A percentile compares a stretch with the other conserved stretches of the same genome.
Evolutionary conservation across 192 early-diverging fungal species (phyloP).

Genomic region (Rhizoclosmatium sp.): DNA sequence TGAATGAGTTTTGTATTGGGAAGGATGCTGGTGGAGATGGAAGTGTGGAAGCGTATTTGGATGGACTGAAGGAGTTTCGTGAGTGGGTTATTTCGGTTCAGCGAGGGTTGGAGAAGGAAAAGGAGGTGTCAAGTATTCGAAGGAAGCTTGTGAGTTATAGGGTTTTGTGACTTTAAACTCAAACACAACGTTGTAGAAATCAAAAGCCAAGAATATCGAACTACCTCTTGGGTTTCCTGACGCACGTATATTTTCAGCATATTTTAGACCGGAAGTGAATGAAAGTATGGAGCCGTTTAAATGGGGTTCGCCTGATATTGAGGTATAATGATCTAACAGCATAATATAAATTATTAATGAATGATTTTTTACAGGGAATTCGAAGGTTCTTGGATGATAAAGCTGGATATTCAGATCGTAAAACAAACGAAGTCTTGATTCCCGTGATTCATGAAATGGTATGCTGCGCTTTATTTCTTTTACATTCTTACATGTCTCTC

Average conservation of each 20-base stretch:
- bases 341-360: neutral
- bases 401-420: slow-evolving; percentile 68
- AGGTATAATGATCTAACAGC: neutral
- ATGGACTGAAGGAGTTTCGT: slow-evolving; percentile 60
- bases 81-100: slow-evolving; percentile 67
- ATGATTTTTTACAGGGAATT: slow-evolving; percentile 58
- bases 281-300: slow-evolving; percentile 60
- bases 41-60: slow-evolving; percentile 16
- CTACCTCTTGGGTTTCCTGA: slow-evolving; percentile 85
- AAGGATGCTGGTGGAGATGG: slow-evolving; percentile 44
- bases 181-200: slow-evolving; percentile 12
- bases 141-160: slow-evolving; percentile 8
- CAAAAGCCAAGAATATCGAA: slow-evolving; percentile 65
- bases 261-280: slow-evolving; percentile 82
- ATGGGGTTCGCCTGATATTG: slow-evolving; percentile 75
- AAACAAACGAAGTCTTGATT: slow-evolving; percentile 72
- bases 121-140: neutral
- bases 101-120: slow-evolving; percentile 29
- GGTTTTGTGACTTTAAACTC: neutral
- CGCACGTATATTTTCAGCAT: slow-evolving; percentile 77
- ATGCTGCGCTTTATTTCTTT: neutral
- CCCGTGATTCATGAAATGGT: slow-evolving; percentile 70
- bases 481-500: neutral
- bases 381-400: slow-evolving; percentile 68
- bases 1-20: slow-evolving; percentile 74